Evolutionary conservation across 352 stramenopile genomes (phyloP).

Genomic region (Thraustotheca clavata): DNA sequence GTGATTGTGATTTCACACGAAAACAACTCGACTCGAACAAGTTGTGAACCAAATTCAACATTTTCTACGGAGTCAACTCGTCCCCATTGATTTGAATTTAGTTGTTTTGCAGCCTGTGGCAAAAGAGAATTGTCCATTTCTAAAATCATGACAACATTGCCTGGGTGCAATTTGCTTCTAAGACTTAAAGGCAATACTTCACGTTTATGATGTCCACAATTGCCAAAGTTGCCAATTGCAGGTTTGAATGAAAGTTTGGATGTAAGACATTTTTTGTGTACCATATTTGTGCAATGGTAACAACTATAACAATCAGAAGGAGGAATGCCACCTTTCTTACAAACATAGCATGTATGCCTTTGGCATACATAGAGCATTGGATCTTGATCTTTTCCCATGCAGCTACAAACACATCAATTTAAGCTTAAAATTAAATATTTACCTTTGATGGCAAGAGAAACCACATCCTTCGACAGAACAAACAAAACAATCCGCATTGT

Average conservation of each 20-base stretch:
- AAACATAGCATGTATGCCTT: conserved; percentile 46
- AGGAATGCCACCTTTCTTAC: conserved; percentile 37
- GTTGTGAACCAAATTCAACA: neutral
- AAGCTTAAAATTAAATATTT: neutral
- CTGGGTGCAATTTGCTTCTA: conserved; percentile 30
- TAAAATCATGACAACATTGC: conserved; percentile 58
- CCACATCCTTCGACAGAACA: conserved; percentile 50
- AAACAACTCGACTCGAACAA: conserved; percentile 7
- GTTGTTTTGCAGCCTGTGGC: conserved; percentile 28
- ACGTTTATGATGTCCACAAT: conserved; percentile 32
- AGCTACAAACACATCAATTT: neutral
- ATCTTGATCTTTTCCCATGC: neutral
- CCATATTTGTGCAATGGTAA: conserved; percentile 37
- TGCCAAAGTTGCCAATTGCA: conserved; percentile 33
- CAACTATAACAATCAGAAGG: conserved; percentile 46
- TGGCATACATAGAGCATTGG: conserved; percentile 37
- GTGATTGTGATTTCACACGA: neutral
- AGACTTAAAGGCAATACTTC: conserved; percentile 22
- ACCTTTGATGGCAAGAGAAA: conserved; percentile 48
- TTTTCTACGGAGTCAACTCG: neutral
- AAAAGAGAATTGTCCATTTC: conserved; percentile 57
- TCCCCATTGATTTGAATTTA: conserved; percentile 16
- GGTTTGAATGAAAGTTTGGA: conserved; percentile 4
- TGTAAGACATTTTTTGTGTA: conserved; percentile 40
- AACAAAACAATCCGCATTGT: conserved; percentile 35